Conservation (phyloP, 352 stramenopile species). For the Globisporangium uncinulatum region DNA sequence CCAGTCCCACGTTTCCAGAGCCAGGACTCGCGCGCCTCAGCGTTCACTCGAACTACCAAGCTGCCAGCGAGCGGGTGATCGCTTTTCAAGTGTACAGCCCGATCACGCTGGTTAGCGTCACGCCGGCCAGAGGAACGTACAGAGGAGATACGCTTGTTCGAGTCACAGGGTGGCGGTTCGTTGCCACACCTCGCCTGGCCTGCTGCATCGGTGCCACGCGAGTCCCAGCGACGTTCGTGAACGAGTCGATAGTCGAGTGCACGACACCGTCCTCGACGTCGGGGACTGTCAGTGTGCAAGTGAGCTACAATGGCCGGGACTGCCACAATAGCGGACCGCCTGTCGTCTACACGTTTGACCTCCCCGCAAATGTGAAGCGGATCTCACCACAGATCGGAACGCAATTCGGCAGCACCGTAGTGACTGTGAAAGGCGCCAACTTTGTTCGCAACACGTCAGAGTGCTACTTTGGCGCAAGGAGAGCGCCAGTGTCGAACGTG, state of each 20-base stretch:
- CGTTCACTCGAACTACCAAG: conserved; percentile 16
- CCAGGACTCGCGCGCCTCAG: conserved; percentile 14
- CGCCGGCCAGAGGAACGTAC: conserved; percentile 21
- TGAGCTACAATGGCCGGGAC: conserved; percentile 58
- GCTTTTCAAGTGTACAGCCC: conserved; percentile 23
- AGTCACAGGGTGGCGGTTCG: conserved; percentile 46
- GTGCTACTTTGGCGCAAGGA: conserved; percentile 29
- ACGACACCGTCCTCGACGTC: conserved; percentile 23
- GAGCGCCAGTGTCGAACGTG: conserved; percentile 16
- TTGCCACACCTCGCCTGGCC: conserved; percentile 37
- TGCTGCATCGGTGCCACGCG: conserved; percentile 61
- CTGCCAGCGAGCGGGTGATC: conserved; percentile 8
- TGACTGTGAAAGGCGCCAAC: conserved; percentile 30
- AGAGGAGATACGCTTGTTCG: conserved; percentile 35
- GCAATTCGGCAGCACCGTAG: conserved; percentile 43
- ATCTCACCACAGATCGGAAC: conserved; percentile 32
- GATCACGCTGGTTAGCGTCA: conserved; percentile 20
- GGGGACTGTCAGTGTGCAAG: conserved; percentile 18
- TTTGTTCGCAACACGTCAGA: conserved; percentile 35
- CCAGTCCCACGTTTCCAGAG: conserved; percentile 17
- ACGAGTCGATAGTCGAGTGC: conserved; percentile 53
- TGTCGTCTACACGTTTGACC: conserved; percentile 38
- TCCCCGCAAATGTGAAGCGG: conserved; percentile 20
- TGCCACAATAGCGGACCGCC: conserved; percentile 31
- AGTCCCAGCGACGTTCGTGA: conserved; percentile 58